Percentiles rank a stretch among this genome's conserved stretches.
Conservation (phyloP, 2,329 filamentous ascomycete genomes). For the Acrodontium crateriforme region DNA sequence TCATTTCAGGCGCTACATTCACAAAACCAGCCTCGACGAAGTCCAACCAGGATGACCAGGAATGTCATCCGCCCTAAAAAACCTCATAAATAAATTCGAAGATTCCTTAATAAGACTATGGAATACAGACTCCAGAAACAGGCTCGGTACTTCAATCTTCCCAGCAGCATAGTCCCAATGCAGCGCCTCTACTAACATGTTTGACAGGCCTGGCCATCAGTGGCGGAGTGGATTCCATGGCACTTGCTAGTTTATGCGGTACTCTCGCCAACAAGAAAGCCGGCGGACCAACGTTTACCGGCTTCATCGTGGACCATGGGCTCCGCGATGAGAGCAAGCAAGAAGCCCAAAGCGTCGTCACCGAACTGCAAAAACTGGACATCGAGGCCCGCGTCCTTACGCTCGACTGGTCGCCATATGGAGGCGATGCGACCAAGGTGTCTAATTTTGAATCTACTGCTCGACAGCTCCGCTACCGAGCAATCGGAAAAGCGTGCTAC, state of each 20-base stretch:
- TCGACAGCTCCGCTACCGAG: constrained; percentile 58
- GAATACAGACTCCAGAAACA: no score
- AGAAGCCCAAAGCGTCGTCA: constrained; percentile 40
- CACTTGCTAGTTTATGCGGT: constrained; percentile 62
- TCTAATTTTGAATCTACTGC: constrained; percentile 66
- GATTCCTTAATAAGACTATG: no score
- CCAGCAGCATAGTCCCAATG: no score
- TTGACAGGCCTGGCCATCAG: constrained; percentile 64
- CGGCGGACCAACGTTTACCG: constrained; percentile 29
- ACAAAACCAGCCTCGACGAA: no score
- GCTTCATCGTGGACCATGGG: constrained; percentile 49
- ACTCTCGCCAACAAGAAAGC: constrained; percentile 17
- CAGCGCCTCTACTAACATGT: no score
- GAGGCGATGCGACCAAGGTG: constrained; percentile 27
- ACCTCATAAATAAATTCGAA: no score
- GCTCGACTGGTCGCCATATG: constrained; percentile 25
- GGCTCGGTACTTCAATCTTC: no score
- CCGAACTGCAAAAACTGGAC: constrained; percentile 12
- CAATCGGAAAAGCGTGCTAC: constrained; percentile 49
- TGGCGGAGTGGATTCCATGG: constrained; percentile 97
- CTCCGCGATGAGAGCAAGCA: constrained; percentile 40
- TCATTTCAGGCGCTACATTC: no score
- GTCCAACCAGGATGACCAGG: no score
- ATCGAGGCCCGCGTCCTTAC: constrained; percentile 16
- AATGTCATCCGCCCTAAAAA: no score